A percentile compares a stretch with the other conserved stretches of the same genome.
These are phyloP conservation scores for Haberlea rhodopensis DNA, from an alignment of 257 asterid genomes.

Conservation along the genomic window DNA sequence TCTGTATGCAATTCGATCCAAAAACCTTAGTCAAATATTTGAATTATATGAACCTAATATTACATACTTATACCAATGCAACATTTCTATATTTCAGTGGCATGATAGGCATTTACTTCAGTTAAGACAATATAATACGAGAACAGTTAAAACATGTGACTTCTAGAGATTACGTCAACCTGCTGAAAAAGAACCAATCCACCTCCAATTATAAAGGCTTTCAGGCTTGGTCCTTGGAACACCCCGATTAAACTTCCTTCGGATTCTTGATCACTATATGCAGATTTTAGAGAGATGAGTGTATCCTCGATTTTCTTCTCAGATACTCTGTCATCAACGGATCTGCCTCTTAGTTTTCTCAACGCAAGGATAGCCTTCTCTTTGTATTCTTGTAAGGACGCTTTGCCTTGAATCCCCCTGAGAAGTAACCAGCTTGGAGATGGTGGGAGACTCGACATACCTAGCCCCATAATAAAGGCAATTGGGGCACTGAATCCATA, in stretches of 20 bases:
- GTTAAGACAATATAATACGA: slow-evolving; percentile 9
- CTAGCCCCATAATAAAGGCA: slow-evolving; percentile 83
- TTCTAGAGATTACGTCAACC: slow-evolving; percentile 41
- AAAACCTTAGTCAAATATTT: not conserved
- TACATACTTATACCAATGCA: too few relatives aligned
- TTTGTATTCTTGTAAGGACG: slow-evolving; percentile 68
- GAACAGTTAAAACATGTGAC: slow-evolving; percentile 17
- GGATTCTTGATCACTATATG: slow-evolving; percentile 65
- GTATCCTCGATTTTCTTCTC: slow-evolving; percentile 83
- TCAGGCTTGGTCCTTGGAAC: slow-evolving; percentile 84
- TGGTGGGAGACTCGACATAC: slow-evolving; percentile 91
- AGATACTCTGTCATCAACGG: slow-evolving; percentile 59
- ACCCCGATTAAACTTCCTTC: slow-evolving; percentile 71
- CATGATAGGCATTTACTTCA: slow-evolving; percentile 16
- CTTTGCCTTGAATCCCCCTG: slow-evolving; percentile 91
- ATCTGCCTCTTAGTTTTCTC: slow-evolving; percentile 76
- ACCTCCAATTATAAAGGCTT: slow-evolving; percentile 93
- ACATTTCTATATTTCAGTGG: not conserved
- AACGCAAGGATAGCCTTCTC: slow-evolving; percentile 76
- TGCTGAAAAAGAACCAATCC: slow-evolving; percentile 98
- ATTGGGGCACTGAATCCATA: slow-evolving; percentile 81
- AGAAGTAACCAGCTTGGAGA: slow-evolving; percentile 99
- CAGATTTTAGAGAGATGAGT: slow-evolving; percentile 63
- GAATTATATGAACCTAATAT: not conserved
- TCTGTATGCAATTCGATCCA: slow-evolving; percentile 35